These are phyloP conservation scores for Anisogramma anomala DNA, from an alignment of 2,329 filamentous ascomycete genomes.

Conservation along the genomic window DNA sequence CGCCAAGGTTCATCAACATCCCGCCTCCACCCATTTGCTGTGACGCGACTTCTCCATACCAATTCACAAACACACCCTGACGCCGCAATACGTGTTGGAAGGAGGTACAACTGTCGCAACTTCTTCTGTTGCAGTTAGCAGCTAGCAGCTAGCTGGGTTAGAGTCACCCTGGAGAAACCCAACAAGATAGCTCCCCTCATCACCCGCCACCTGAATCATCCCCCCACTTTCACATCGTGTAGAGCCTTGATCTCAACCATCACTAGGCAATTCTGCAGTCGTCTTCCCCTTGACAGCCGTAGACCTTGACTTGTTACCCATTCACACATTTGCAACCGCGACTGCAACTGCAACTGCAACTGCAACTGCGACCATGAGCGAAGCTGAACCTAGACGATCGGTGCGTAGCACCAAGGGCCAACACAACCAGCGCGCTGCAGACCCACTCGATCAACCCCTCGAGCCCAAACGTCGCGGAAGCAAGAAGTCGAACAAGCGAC, in stretches of 20 bases:
- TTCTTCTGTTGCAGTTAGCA: background rate
- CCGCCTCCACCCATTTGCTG: background rate
- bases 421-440: conserved; percentile 57
- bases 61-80: too few relatives aligned
- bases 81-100: too few relatives aligned
- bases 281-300: background rate
- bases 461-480: conserved; percentile 40
- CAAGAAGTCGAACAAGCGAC: conserved; percentile 42
- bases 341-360: too few relatives aligned
- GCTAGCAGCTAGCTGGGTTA: background rate
- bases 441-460: conserved; percentile 53
- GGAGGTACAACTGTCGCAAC: too few relatives aligned
- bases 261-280: background rate
- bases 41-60: background rate
- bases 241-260: background rate
- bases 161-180: too few relatives aligned
- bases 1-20: background rate
- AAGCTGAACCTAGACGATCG: conserved; percentile 76
- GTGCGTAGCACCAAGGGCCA: conserved; percentile 95
- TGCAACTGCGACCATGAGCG: background rate
- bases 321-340: too few relatives aligned
- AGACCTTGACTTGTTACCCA: too few relatives aligned
- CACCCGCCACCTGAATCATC: background rate
- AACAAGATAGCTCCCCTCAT: background rate
- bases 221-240: background rate